Conservation (phyloP, 805 yeast species). For the Kazachstania psychrophila region DNA sequence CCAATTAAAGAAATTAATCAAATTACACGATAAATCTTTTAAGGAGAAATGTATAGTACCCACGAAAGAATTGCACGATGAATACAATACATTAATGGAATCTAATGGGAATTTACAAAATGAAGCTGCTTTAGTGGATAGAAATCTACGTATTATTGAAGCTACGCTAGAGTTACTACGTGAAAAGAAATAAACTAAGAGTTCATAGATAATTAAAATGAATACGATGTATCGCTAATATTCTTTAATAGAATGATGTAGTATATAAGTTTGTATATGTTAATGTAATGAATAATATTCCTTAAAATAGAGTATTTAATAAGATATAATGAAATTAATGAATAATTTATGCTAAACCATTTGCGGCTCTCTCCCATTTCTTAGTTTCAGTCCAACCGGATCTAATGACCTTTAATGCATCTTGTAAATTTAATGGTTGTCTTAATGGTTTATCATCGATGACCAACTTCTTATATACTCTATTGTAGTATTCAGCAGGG, state of each 20-base stretch:
- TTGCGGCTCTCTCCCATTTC: slow-evolving; percentile 54
- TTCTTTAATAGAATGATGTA: too few species aligned
- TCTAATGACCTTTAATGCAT: slow-evolving; percentile 60
- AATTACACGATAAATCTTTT: slow-evolving; percentile 23
- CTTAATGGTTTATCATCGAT: slow-evolving; percentile 60
- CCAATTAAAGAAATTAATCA: slow-evolving; percentile 21
- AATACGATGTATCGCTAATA: not conserved
- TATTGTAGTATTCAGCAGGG: slow-evolving; percentile 44
- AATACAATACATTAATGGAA: slow-evolving; percentile 9
- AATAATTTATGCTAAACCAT: slow-evolving; percentile 21
- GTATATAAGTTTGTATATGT: too few species aligned
- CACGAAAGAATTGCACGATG: slow-evolving; percentile 13
- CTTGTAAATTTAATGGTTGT: slow-evolving; percentile 63
- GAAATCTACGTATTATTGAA: slow-evolving; percentile 63
- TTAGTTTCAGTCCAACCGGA: slow-evolving; percentile 80
- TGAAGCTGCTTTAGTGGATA: slow-evolving; percentile 62
- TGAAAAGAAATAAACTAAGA: slow-evolving; percentile 18
- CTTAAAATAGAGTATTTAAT: not conserved
- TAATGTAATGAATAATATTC: too few species aligned
- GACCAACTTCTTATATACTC: slow-evolving; percentile 61
- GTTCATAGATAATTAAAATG: too few species aligned
- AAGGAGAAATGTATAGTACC: slow-evolving; percentile 21
- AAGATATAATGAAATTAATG: too few species aligned
- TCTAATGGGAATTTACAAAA: slow-evolving; percentile 38
- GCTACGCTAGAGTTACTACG: slow-evolving; percentile 35